Base-by-base conservation (phyloP, 768 basidiomycete genomes). In the Coprinopsis marcescibilis region DNA sequence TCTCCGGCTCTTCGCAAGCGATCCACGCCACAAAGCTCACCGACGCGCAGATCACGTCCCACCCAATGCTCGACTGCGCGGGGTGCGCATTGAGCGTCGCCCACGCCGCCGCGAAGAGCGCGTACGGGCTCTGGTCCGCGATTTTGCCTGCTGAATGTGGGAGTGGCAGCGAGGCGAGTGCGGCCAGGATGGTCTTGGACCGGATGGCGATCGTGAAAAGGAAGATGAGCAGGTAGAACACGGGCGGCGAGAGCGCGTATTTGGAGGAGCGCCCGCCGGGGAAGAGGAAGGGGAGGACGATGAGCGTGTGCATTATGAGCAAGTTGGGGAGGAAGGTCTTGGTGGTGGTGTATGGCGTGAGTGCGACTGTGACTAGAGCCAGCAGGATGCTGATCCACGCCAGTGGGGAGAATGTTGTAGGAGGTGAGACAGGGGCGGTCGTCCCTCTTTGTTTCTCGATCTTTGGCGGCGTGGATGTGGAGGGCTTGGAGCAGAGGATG, bases 51-150 rank as follows among this genome's bases (percentile, higher is more conserved):
- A n/a, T n/a, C n/a, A n/a, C n/a, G n/a, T n/a, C n/a, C n/a, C n/a
- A 78, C 4, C 80, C 77, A 30, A 85, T 82, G 8, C 76, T 79
- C 1, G 76, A 68, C 57, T 81, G 80, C 3, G 81, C 82, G 1
- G 81, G 80, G 56, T 83, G 77, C 1, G 66, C 62, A 45, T 73
- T 58, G 8, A 80, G 65, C 19, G 62, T 63, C 0, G 49, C 52
- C 69, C 68, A 71, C 14, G 64, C 64, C 12, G 52, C 57, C 2
- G 24, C 17, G 13, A 64, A 53, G 39, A 70, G 32, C 57, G 50
- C 8, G 36, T 50, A 11, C 48, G 51, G 27, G n/a, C n/a, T n/a
- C n/a, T 54, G 15, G 32, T 23, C n/a, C n/a, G n/a, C 48, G 39
- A 20, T 43, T 36, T 21, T 39, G 35, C n/a, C n/a, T n/a, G n/a